Evolutionary conservation across 306 rosid species (phyloP).

Genomic region (Vigna trinervia): DNA sequence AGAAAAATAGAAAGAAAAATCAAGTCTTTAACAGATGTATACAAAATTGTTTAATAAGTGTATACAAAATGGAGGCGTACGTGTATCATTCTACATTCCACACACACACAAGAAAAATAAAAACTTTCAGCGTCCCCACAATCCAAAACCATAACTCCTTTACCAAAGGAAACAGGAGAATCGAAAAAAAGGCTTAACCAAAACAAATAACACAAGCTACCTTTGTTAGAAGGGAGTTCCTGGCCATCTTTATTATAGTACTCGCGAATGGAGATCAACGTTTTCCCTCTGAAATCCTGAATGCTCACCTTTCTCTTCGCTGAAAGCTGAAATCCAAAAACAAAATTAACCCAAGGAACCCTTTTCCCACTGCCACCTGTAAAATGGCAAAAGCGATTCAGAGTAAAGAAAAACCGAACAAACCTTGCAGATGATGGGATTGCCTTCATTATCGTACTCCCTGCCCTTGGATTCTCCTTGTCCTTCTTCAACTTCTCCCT

Average conservation of each 20-base stretch:
- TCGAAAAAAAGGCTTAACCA: not conserved
- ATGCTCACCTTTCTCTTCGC: conserved; percentile 76
- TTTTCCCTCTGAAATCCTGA: conserved; percentile 83
- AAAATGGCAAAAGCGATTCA: not conserved
- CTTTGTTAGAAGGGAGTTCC: conserved; percentile 87
- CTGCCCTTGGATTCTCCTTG: conserved; percentile 42
- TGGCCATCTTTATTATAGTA: conserved; percentile 72
- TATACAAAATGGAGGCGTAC: too few species aligned
- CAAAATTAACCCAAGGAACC: not conserved
- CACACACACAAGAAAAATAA: not conserved
- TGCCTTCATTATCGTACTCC: conserved; percentile 76
- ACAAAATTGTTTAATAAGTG: too few species aligned
- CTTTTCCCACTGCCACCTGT: not conserved
- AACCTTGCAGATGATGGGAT: conserved; percentile 86
- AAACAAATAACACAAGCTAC: conserved; percentile 40
- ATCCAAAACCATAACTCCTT: conserved; percentile 18
- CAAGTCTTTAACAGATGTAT: too few species aligned
- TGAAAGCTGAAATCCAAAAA: conserved; percentile 63
- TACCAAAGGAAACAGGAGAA: conserved; percentile 9
- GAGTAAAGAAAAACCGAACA: not conserved
- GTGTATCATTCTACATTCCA: too few species aligned
- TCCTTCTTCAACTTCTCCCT: conserved; percentile 6
- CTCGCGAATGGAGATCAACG: conserved; percentile 82
- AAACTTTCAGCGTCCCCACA: not conserved
- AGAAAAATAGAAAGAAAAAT: too few species aligned